Evolutionary conservation across 2,329 filamentous ascomycete genomes (phyloP).

Genomic region (Sordariomycetes sp.): DNA sequence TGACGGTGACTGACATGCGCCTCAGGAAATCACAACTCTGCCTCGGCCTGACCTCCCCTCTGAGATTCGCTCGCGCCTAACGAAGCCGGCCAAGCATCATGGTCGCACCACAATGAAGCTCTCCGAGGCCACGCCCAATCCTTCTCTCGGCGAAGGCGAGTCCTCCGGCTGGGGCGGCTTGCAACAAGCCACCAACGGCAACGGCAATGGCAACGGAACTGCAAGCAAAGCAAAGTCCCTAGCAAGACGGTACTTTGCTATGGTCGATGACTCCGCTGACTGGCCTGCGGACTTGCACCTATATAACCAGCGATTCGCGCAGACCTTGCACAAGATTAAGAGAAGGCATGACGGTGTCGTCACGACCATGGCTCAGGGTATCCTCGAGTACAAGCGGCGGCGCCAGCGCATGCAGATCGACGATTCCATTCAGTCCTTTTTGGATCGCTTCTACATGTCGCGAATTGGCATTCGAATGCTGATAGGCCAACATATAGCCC

Average conservation of each 20-base stretch:
- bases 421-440: constrained; percentile 91
- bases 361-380: constrained; percentile 95
- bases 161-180: constrained; percentile 52
- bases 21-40: constrained; percentile 82
- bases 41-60: constrained; percentile 66
- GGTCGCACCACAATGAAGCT: constrained; percentile 59
- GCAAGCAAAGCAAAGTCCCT: constrained; percentile 35
- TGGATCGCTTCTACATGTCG: constrained; percentile 99
- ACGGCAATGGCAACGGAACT: constrained; percentile 19
- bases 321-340: constrained; percentile 90
- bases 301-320: constrained; percentile 86
- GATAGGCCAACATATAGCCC: constrained; percentile 94
- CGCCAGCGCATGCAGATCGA: constrained; percentile 98
- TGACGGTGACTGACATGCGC: constrained; percentile 1
- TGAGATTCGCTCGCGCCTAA: constrained; percentile 71
- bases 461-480: constrained; percentile 99
- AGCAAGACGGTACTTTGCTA: constrained; percentile 69
- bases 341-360: constrained; percentile 93
- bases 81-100: constrained; percentile 50
- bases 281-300: constrained; percentile 93
- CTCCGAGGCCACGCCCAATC: constrained; percentile 79
- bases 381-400: constrained; percentile 94
- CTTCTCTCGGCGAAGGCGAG: constrained; percentile 77
- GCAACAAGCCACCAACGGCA: constrained; percentile 33
- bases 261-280: constrained; percentile 76